Conservation (phyloP, 129 eudicot species). For the Flaveria brownii region DNA sequence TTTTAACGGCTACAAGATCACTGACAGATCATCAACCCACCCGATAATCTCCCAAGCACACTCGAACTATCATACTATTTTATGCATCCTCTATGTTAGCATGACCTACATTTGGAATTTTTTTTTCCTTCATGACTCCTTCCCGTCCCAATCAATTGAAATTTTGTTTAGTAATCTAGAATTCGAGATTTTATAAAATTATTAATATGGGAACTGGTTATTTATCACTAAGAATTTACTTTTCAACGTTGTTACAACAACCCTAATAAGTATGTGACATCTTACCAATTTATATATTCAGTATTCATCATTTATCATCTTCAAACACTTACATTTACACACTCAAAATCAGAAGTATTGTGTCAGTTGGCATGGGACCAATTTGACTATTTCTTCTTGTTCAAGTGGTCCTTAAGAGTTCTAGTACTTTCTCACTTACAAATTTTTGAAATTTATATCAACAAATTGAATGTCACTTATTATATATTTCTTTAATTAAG, state of each 20-base stretch:
- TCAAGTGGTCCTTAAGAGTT: slow-evolving; percentile 28
- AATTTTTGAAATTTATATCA: not conserved
- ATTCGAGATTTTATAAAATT: not conserved
- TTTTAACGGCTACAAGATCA: too few relatives aligned
- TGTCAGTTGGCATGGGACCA: slow-evolving; percentile 35
- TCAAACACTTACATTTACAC: slow-evolving; percentile 16
- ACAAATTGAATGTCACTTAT: slow-evolving; percentile 13
- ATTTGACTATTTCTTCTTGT: not conserved
- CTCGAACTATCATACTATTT: too few relatives aligned
- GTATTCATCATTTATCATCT: slow-evolving; percentile 15
- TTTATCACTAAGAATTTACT: not conserved
- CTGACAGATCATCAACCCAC: too few relatives aligned
- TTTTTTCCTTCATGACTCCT: too few relatives aligned
- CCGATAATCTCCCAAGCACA: too few relatives aligned
- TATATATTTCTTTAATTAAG: not conserved
- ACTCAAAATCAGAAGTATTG: slow-evolving; percentile 17
- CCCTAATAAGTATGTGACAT: not conserved
- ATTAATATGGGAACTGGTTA: not conserved
- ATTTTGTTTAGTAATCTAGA: not conserved
- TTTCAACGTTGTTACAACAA: not conserved
- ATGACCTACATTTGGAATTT: too few relatives aligned
- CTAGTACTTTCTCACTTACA: slow-evolving; percentile 29
- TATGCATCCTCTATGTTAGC: too few relatives aligned
- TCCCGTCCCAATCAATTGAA: too few relatives aligned
- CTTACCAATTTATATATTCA: not conserved